Evolutionary conservation across 768 basidiomycete genomes (phyloP), one percentile per base, ranked within the genome.

Genomic region (Tubosaeta sp.): DNA sequence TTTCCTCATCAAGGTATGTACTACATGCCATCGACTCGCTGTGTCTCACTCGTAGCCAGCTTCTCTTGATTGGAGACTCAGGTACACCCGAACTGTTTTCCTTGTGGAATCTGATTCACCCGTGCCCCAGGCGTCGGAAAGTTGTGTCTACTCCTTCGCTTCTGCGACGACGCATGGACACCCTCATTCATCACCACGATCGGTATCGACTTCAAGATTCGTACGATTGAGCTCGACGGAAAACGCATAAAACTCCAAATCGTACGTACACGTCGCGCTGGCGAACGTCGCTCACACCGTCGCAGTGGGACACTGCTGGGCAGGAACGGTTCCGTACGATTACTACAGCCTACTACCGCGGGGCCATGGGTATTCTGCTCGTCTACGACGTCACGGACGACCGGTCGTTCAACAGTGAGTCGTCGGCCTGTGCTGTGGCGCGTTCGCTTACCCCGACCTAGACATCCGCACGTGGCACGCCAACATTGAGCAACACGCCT

Each of bases 81-180:
- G 94, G 94, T 92, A 55, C 43, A 40, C 46, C 25, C 22, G 31
- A 27, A 45, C 29, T 42, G 34, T 19, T 46, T 43, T 1, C 6
- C 43, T 1, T 8, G 21, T 12, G 16, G 6, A 3, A 11, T 39
- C 32, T 49, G 1, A 70, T 65, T 35, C 30, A 60, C 21, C 16
- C 48, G 48, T 46, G 43, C 42, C 27, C 46, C 60, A 86, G 93
- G 93, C 73, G 94, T 96, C 61, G 93, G 95, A 56, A 94, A 99
- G 78, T 98, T 94, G 24, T 93, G 90, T 74, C 79, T 94, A n/a
- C 77, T 94, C 46, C 81, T 93, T 54, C 87, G 93, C 58, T 99
- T 99, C 83, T 97, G 94, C 69, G 96, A 98, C 76, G 96, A 99
- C 72, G 90, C 94, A 57, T 99, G 94, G 94, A 98, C 96, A 30